Conservation (phyloP, 1,284 basidiomycete genomes). For the Cryptococcus depauperatus region DNA sequence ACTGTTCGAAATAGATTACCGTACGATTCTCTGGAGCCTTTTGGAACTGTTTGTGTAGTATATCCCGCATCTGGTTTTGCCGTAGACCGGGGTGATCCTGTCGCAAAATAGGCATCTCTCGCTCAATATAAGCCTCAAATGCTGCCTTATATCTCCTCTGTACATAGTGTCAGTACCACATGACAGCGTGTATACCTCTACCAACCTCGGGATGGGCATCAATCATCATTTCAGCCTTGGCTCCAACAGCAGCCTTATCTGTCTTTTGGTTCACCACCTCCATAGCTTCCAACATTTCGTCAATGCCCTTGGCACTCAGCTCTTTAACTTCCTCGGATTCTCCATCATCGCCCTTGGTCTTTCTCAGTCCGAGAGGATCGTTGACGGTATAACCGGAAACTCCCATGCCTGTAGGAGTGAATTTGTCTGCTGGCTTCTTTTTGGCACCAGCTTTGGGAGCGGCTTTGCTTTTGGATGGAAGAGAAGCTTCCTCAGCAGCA, state of each 20-base stretch:
- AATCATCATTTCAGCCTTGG: constrained; percentile 60
- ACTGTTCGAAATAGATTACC: constrained; percentile 6
- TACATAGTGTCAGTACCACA: too few species aligned
- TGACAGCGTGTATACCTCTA: constrained; percentile 12
- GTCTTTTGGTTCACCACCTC: constrained; percentile 81
- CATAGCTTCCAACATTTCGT: constrained; percentile 84
- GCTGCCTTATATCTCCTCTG: constrained; percentile 86
- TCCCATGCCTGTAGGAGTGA: constrained; percentile 17
- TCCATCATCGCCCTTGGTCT: constrained; percentile 20
- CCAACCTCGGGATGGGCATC: constrained; percentile 90
- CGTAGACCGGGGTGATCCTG: constrained; percentile 52
- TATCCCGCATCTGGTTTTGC: constrained; percentile 45
- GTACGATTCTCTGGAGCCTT: constrained; percentile 45
- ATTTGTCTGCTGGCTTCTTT: constrained; percentile 15
- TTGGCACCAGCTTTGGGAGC: constrained; percentile 36
- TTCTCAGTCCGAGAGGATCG: constrained; percentile 61
- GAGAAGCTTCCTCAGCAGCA: constrained; percentile 73
- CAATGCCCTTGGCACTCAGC: constrained; percentile 76
- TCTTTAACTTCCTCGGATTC: constrained; percentile 54
- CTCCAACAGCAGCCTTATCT: constrained; percentile 80
- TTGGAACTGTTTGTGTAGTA: constrained; percentile 45
- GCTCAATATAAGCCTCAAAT: constrained; percentile 85
- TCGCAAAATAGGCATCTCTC: constrained; percentile 69
- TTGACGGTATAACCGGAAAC: constrained; percentile 28
- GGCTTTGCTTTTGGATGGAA: constrained; percentile 56